These are phyloP conservation scores for Cladophialophora immunda DNA, from an alignment of 2,329 filamentous ascomycete genomes.

Conservation along the genomic window DNA sequence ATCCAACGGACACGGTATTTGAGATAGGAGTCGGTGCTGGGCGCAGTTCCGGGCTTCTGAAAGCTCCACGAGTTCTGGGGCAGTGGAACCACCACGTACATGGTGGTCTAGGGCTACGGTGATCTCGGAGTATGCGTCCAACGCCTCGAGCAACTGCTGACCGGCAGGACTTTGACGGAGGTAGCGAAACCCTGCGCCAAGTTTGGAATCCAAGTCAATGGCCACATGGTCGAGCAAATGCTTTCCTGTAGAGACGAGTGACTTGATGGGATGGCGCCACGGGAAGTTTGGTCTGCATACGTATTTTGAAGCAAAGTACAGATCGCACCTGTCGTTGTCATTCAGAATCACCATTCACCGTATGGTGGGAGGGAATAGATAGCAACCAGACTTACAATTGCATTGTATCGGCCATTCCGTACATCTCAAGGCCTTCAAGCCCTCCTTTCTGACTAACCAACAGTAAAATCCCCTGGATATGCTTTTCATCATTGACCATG, in stretches of 20 bases:
- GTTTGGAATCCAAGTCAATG: slow-evolving; percentile 34
- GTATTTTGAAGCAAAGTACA: slow-evolving; percentile 35
- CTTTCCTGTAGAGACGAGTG: slow-evolving; percentile 29
- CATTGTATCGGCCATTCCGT: slow-evolving; percentile 36
- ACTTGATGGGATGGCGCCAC: slow-evolving; percentile 16
- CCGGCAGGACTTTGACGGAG: slow-evolving; percentile 23
- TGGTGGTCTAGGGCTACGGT: slow-evolving; percentile 35
- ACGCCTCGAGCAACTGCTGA: slow-evolving; percentile 16
- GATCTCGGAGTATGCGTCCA: slow-evolving; percentile 29
- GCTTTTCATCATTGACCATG: slow-evolving; percentile 34
- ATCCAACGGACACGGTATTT: slow-evolving; percentile 14
- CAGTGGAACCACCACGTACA: slow-evolving; percentile 26
- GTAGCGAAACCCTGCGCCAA: slow-evolving; percentile 33
- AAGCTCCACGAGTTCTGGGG: slow-evolving; percentile 34
- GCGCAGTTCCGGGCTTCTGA: slow-evolving; percentile 29
- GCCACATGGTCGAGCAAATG: slow-evolving; percentile 26
- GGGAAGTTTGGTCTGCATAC: slow-evolving; percentile 23
- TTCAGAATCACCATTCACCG: neutral
- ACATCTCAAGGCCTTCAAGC: slow-evolving; percentile 27
- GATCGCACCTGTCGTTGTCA: slow-evolving; percentile 27
- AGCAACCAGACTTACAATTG: slow-evolving; percentile 27
- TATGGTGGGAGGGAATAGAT: neutral
- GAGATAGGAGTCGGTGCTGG: slow-evolving; percentile 32
- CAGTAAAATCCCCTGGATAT: slow-evolving; percentile 29
- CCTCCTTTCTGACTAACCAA: slow-evolving; percentile 33